Evolutionary conservation across 1,139 yeast species (phyloP).

Genomic region (Geotrichum siamense): DNA sequence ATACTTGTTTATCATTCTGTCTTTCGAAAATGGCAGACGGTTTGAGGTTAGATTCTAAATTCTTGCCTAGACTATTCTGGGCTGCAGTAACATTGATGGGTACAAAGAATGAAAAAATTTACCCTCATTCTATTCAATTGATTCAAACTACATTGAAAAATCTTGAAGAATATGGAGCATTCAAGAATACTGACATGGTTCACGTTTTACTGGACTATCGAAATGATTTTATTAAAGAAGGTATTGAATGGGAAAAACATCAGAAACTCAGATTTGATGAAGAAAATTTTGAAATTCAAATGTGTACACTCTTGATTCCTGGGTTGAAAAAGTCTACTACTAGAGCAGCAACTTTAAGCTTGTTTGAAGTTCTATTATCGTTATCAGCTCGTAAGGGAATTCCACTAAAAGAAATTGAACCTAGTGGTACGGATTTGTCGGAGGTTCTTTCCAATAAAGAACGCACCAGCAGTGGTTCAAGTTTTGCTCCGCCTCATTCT

Average conservation of each 20-base stretch:
- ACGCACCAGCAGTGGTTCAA: conserved; percentile 8
- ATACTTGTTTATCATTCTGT: conserved; percentile 34
- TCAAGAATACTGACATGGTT: conserved; percentile 23
- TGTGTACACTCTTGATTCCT: conserved; percentile 48
- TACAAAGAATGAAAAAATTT: conserved; percentile 22
- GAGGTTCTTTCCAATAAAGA: conserved; percentile 4
- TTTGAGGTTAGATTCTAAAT: conserved; percentile 46
- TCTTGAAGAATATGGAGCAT: conserved; percentile 28
- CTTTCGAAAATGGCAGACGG: conserved; percentile 60
- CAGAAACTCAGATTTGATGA: conserved; percentile 39
- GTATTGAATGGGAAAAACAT: conserved; percentile 43
- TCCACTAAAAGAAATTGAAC: conserved; percentile 10
- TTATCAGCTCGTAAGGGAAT: conserved; percentile 38
- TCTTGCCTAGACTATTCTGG: conserved; percentile 63
- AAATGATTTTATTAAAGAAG: conserved; percentile 38
- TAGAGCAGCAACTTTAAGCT: conserved; percentile 48
- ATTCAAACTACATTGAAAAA: conserved; percentile 27
- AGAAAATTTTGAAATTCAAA: conserved; percentile 49
- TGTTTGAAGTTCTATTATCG: conserved; percentile 46
- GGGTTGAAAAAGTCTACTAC: conserved; percentile 62
- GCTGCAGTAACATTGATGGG: conserved; percentile 42
- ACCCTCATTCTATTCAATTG: conserved; percentile 26
- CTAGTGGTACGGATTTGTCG: conserved; percentile 1
- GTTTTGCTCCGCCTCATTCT: conserved; percentile 8
- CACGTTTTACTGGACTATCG: conserved; percentile 39